Evolutionary conservation across 192 early-diverging fungal species (phyloP).

Genomic region (Linnemannia exigua): DNA sequence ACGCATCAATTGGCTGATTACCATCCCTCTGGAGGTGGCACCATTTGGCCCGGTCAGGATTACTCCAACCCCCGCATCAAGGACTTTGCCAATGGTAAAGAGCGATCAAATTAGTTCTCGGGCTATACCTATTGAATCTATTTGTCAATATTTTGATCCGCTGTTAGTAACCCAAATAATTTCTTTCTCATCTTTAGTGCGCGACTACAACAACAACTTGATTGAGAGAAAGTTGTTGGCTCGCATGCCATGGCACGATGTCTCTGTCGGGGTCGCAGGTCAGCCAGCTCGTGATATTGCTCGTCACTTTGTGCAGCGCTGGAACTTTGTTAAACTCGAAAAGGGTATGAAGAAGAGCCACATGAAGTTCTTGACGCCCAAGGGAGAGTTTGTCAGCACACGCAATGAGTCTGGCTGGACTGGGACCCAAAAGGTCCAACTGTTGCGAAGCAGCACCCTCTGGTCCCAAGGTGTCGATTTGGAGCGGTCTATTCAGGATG

Average conservation of each 20-base stretch:
- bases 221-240: slow-evolving; percentile 62
- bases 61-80: slow-evolving; percentile 91
- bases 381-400: slow-evolving; percentile 78
- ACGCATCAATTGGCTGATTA: slow-evolving; percentile 83
- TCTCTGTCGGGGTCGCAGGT: slow-evolving; percentile 83
- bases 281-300: slow-evolving; percentile 87
- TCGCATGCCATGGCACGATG: slow-evolving; percentile 95
- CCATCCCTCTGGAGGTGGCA: slow-evolving; percentile 62
- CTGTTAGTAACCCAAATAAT: neutral
- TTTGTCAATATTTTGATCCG: neutral
- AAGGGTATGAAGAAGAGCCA: slow-evolving; percentile 71
- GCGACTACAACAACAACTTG: slow-evolving; percentile 62
- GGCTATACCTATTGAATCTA: too few relatives aligned
- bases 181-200: slow-evolving; percentile 49
- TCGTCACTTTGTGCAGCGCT: slow-evolving; percentile 92
- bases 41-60: slow-evolving; percentile 83
- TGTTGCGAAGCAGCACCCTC: slow-evolving; percentile 76
- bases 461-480: slow-evolving; percentile 79
- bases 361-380: slow-evolving; percentile 80
- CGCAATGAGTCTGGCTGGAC: slow-evolving; percentile 70
- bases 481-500: slow-evolving; percentile 84
- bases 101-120: too few relatives aligned
- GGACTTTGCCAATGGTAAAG: slow-evolving; percentile 73
- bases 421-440: slow-evolving; percentile 78
- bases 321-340: slow-evolving; percentile 88